These are phyloP conservation scores for Epichloe elymi DNA, from an alignment of 2,329 filamentous ascomycete genomes.

Conservation along the genomic window DNA sequence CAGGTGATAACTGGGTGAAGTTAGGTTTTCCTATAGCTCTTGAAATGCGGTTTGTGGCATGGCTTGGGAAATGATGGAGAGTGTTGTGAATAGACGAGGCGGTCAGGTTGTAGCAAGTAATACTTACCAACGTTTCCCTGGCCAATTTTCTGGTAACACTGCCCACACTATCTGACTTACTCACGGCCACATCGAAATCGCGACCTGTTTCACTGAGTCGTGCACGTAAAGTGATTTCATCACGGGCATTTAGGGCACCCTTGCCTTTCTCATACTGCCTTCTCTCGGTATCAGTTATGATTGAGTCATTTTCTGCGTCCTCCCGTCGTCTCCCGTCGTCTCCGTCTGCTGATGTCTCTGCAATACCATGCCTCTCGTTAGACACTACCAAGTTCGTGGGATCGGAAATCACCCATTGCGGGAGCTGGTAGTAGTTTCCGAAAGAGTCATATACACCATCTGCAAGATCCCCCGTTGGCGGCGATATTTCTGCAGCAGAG, in stretches of 20 bases:
- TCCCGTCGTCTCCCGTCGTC: conserved; percentile 19
- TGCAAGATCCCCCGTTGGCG: conserved; percentile 59
- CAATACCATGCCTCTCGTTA: conserved; percentile 19
- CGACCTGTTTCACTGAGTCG: conserved; percentile 53
- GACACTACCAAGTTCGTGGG: conserved; percentile 41
- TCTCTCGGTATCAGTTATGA: conserved; percentile 22
- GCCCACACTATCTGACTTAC: conserved; percentile 49
- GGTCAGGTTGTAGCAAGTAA: conserved; percentile 1
- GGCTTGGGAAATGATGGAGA: not conserved
- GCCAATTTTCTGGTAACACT: conserved; percentile 48
- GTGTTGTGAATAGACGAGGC: not conserved
- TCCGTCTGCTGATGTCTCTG: conserved; percentile 14
- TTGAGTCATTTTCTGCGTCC: conserved; percentile 8
- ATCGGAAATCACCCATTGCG: conserved; percentile 55
- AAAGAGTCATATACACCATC: conserved; percentile 60
- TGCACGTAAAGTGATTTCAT: conserved; percentile 44
- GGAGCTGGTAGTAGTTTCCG: conserved; percentile 57
- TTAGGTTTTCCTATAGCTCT: not conserved
- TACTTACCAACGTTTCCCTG: conserved; percentile 10
- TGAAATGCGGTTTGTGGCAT: no score
- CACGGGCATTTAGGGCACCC: conserved; percentile 35
- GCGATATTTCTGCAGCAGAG: conserved; percentile 61
- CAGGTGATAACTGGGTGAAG: conserved; percentile 36
- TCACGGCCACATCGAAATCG: conserved; percentile 48
- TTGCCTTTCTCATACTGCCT: conserved; percentile 48